Conservation (phyloP, 805 yeast genomes). For the Kodamaea restingae region DNA sequence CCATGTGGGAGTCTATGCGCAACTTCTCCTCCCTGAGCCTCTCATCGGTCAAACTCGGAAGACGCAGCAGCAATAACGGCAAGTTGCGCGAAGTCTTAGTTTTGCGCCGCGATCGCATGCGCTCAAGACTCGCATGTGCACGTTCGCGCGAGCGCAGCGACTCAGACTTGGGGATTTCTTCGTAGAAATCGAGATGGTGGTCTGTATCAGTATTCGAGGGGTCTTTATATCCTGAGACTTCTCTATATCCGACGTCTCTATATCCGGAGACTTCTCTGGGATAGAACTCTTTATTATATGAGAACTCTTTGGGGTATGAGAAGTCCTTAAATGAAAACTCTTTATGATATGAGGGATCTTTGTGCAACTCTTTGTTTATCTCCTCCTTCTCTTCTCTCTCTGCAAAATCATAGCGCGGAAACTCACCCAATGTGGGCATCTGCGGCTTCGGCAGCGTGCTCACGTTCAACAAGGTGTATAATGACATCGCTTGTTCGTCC, state of each 20-base stretch:
- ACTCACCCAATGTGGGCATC: conserved; percentile 39
- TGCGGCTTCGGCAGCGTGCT: conserved; percentile 11
- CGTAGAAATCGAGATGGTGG: conserved; percentile 7
- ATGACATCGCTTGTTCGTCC: conserved; percentile 67
- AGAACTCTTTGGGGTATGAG: too few species aligned
- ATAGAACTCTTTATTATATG: too few species aligned
- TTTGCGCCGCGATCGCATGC: conserved; percentile 56
- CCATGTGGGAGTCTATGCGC: too few species aligned
- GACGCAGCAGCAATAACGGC: background rate
- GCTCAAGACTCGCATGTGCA: conserved; percentile 60
- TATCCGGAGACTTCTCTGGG: too few species aligned
- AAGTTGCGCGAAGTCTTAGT: conserved; percentile 30
- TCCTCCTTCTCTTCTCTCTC: background rate
- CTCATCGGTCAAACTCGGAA: background rate
- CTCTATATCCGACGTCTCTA: too few species aligned
- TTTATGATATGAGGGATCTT: too few species aligned
- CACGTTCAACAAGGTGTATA: conserved; percentile 50
- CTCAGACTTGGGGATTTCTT: conserved; percentile 26
- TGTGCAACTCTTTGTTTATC: too few species aligned
- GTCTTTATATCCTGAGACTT: too few species aligned
- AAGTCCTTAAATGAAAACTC: background rate
- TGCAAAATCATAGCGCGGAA: conserved; percentile 31
- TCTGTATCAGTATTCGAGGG: too few species aligned
- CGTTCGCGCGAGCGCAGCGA: conserved; percentile 49
- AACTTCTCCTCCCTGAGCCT: too few species aligned